Evolutionary conservation across 73 alveolate genomes (phyloP).

Genomic region (Blepharisma japonicum): DNA sequence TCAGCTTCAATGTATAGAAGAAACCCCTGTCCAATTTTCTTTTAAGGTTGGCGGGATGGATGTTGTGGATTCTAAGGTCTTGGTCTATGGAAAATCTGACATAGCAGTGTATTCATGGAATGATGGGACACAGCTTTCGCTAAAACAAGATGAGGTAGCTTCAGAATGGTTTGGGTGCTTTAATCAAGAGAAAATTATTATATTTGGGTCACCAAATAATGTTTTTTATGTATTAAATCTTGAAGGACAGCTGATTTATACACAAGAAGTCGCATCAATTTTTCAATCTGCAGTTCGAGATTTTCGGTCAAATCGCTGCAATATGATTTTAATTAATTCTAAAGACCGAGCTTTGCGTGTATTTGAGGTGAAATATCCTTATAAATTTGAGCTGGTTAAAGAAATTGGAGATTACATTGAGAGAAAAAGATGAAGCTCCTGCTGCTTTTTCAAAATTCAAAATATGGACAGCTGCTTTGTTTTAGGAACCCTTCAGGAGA

Average conservation of each 20-base stretch:
- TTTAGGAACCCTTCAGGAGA: not conserved
- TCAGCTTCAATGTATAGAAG: constrained; percentile 2
- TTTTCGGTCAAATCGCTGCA: not conserved
- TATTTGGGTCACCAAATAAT: not conserved
- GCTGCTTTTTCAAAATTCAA: constrained; percentile 3
- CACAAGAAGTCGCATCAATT: constrained; percentile 1
- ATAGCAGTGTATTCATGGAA: not conserved
- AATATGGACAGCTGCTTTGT: constrained; percentile 23
- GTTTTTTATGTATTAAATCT: constrained; percentile 2
- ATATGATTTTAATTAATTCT: constrained; percentile 1
- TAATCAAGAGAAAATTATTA: not conserved
- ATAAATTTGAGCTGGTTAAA: not conserved
- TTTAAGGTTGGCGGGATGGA: constrained; percentile 12
- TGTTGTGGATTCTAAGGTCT: not conserved
- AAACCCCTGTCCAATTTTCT: not conserved
- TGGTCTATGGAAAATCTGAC: constrained; percentile 3
- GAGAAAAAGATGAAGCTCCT: not conserved
- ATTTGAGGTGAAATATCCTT: constrained; percentile 11
- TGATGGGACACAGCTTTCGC: not conserved
- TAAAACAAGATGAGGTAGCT: constrained; percentile 15
- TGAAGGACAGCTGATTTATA: not conserved
- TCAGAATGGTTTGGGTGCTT: constrained; percentile 14
- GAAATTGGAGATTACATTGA: constrained; percentile 22
- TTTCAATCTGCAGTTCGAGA: constrained; percentile 24
- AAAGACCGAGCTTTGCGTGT: constrained; percentile 18